phyloP scores from a whole-genome alignment of 73 alveolate genomes.

The Paramecium biaurelia region DNA sequence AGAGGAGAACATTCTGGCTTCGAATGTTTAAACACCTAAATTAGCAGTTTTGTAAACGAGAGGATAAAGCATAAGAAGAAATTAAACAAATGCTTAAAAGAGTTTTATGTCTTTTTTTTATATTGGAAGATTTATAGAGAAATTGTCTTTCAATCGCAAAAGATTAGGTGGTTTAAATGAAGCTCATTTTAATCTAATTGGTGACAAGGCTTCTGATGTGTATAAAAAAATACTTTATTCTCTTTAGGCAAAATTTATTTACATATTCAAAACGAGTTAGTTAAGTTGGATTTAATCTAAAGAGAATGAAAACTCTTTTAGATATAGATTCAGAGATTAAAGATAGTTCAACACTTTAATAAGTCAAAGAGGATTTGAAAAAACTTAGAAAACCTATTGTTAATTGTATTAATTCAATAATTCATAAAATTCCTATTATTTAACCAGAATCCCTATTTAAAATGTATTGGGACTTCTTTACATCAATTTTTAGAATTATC shows the following conservation, averaged over 20 bases:
- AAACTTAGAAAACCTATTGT: background rate
- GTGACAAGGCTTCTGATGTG: conserved; percentile 23
- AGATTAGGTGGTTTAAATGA: background rate
- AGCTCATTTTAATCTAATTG: conserved; percentile 26
- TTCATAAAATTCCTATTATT: background rate
- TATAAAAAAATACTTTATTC: background rate
- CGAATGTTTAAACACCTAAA: background rate
- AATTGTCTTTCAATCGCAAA: background rate
- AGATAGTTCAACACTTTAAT: background rate
- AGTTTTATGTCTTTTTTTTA: conserved; percentile 2
- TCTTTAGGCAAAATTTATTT: background rate
- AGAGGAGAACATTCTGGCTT: background rate
- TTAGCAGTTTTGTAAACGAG: background rate
- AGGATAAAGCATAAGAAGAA: background rate
- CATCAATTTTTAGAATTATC: background rate
- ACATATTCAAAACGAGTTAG: background rate
- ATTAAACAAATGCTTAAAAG: background rate
- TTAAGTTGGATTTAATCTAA: background rate
- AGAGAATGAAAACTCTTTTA: background rate
- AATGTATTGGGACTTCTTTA: conserved; percentile 3
- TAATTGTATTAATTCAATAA: background rate
- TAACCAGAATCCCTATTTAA: conserved; percentile 9
- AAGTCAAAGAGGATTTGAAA: background rate
- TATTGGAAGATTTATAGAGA: background rate
- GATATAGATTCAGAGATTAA: background rate